phyloP scores from a whole-genome alignment of 805 yeast species.

The Saccharomycopsis babjevae region DNA sequence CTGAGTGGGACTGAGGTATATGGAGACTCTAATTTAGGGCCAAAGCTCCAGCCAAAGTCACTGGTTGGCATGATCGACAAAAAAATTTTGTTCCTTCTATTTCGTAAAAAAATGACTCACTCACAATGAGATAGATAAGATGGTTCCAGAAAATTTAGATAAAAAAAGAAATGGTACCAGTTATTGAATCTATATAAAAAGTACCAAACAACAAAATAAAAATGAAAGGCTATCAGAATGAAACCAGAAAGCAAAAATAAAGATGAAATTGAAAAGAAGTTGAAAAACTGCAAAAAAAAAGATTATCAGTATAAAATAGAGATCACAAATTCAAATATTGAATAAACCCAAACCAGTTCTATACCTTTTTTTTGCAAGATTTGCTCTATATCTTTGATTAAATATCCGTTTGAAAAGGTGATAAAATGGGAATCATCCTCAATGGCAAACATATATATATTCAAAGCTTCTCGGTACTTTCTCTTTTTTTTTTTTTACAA shows the following conservation, averaged over 20 bases:
- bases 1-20: background rate
- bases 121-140: no score
- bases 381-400: background rate
- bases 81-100: background rate
- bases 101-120: no score
- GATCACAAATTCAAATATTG: background rate
- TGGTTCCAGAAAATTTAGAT: no score
- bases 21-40: background rate
- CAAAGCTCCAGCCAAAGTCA: slow-evolving; percentile 1
- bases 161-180: no score
- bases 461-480: background rate
- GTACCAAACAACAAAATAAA: background rate
- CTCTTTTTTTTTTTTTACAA: background rate
- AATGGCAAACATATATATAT: background rate
- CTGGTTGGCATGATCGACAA: background rate
- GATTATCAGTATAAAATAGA: background rate
- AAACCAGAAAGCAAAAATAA: background rate
- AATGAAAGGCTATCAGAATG: background rate
- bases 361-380: background rate
- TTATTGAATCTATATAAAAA: no score
- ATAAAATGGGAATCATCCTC: background rate
- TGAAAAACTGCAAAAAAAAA: background rate
- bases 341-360: background rate
- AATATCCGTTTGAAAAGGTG: background rate
- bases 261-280: background rate